Base-by-base conservation (phyloP, 179 eudicot species). In the Corrigiola litoralis region DNA sequence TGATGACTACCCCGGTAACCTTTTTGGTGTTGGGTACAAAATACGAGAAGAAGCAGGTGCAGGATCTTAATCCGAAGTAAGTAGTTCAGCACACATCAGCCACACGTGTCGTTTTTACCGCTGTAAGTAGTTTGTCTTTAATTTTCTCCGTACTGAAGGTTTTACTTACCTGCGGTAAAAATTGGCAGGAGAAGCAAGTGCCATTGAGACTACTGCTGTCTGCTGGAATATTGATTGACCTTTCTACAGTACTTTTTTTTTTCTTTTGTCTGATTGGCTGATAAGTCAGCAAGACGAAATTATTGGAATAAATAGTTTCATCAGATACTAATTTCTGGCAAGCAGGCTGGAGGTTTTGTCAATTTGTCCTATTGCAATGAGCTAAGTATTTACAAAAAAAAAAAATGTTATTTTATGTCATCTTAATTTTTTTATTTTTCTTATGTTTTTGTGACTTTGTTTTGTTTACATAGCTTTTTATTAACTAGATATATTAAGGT, bases 191-290 rank as follows among this genome's bases (percentile, higher is more conserved):
- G 17, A 8, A 40, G 24, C 42, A 63, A 11, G 31, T 28, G 42
- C 28, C 12, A 38, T 16, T 18, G 41, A 11, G 12, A 6, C 46
- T 24, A 56, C 17, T 24, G 27, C 46, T 57, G 47, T 42, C 57
- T 50, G 42, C 41, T 28, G 61, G 50, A 54, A 18, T 23, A 18
- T 47, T 57, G 56, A 56, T 46, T 56, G 63, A 67, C 71, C 33
- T 21, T 13, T 65, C 40, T 57, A 55, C 56, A 46, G 24, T 13
- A 20, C 9, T 55, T 46, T 33, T 17, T 37, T 55, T 31, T 44
- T 45, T 33, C 32, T 54, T 32, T 21, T 34, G 8, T 7, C 12
- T 23, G n/a, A 57, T 34, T 67, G 36, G 56, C 34, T 41, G n/a
- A n/a, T n/a, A n/a, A n/a, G n/a, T n/a, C n/a, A n/a, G n/a, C n/a